These are phyloP conservation scores for Alternaria novae-zelandiae DNA, from an alignment of 2,329 filamentous ascomycete genomes.

Conservation along the genomic window DNA sequence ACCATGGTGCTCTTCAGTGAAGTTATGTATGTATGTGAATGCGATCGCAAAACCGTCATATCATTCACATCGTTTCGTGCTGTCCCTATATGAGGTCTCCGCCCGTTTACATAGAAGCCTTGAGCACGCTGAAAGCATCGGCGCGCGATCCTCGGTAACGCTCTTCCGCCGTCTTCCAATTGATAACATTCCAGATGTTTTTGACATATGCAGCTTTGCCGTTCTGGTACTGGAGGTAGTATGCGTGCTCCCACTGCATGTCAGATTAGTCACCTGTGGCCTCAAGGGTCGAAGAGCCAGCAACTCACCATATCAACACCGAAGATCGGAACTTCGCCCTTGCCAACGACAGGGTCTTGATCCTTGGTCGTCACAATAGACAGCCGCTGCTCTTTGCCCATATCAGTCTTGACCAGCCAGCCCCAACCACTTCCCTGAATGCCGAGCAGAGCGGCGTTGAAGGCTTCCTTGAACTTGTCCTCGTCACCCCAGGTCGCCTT, in stretches of 20 bases:
- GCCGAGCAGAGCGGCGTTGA: constrained; percentile 69
- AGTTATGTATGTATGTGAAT: background rate
- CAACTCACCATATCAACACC: constrained; percentile 73
- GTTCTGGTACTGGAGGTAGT: constrained; percentile 84
- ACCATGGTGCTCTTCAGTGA: constrained; percentile 29
- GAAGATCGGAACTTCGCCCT: constrained; percentile 69
- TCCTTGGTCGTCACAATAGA: constrained; percentile 83
- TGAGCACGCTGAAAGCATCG: constrained; percentile 49
- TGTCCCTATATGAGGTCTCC: background rate
- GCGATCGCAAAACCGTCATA: background rate
- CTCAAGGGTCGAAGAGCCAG: background rate
- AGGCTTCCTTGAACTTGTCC: constrained; percentile 68
- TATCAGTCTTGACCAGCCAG: constrained; percentile 76
- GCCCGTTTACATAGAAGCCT: constrained; percentile 39
- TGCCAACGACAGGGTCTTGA: constrained; percentile 75
- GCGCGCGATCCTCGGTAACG: constrained; percentile 60
- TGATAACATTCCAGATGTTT: constrained; percentile 79
- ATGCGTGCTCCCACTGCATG: constrained; percentile 80
- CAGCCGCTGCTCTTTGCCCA: constrained; percentile 59
- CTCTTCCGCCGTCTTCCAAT: constrained; percentile 74
- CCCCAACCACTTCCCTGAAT: constrained; percentile 89
- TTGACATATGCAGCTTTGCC: constrained; percentile 76
- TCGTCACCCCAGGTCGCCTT: constrained; percentile 71
- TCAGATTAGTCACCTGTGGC: background rate
- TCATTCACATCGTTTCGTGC: background rate